phyloP scores from a whole-genome alignment of 1,139 yeast genomes.

The Taphrina confusa region DNA sequence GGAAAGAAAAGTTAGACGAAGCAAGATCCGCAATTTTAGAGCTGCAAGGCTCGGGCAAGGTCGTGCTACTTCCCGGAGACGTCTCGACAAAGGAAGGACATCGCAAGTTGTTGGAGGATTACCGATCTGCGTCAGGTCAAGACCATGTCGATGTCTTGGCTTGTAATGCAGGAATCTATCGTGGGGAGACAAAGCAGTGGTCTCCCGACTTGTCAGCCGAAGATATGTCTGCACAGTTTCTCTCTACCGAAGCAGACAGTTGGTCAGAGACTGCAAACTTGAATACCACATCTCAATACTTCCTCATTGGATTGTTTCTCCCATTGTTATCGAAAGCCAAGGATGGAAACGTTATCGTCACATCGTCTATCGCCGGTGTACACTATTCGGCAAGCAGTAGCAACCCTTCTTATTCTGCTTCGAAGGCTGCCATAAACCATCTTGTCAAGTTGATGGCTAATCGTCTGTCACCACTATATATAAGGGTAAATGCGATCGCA shows the following conservation, averaged over 20 bases:
- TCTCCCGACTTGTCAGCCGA: constrained; percentile 32
- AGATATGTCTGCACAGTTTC: constrained; percentile 36
- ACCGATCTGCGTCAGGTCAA: constrained; percentile 37
- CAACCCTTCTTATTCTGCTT: constrained; percentile 36
- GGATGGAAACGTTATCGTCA: constrained; percentile 39
- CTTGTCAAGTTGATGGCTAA: constrained; percentile 40
- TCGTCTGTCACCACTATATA: constrained; percentile 37
- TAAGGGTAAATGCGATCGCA: constrained; percentile 39
- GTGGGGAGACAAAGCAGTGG: constrained; percentile 33
- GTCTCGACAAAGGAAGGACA: constrained; percentile 40
- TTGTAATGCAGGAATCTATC: constrained; percentile 39
- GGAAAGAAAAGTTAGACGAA: constrained; percentile 38
- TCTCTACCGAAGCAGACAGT: constrained; percentile 15
- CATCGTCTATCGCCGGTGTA: constrained; percentile 40
- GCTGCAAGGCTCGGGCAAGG: constrained; percentile 3
- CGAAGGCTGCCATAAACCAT: constrained; percentile 41
- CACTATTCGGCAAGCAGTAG: constrained; percentile 36
- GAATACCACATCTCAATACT: constrained; percentile 39
- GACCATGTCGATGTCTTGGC: constrained; percentile 39
- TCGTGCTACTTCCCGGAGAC: constrained; percentile 38
- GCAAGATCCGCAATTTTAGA: constrained; percentile 15
- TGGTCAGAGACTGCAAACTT: constrained; percentile 35
- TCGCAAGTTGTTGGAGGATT: constrained; percentile 29
- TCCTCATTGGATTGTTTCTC: constrained; percentile 39
- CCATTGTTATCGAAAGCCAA: constrained; percentile 29